phyloP scores from a whole-genome alignment of 2,329 filamentous ascomycete species.

The Fusarium pilosicola region DNA sequence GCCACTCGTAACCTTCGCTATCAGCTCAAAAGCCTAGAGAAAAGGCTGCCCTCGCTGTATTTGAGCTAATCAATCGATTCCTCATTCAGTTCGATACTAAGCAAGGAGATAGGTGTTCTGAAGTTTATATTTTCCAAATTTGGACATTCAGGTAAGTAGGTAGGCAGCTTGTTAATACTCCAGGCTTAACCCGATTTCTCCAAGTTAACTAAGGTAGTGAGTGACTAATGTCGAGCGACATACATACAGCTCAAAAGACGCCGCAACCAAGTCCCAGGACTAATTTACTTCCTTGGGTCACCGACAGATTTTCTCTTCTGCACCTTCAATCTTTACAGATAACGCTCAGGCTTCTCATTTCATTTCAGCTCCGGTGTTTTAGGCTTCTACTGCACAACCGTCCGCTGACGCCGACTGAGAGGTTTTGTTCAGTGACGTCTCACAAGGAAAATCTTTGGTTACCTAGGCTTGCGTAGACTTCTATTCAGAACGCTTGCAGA shows the following conservation, averaged over 20 bases:
- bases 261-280: not conserved
- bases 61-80: not conserved
- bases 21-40: constrained; percentile 11
- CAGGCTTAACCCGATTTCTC: constrained; percentile 6
- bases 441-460: not conserved
- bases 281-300: not conserved
- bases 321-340: not conserved
- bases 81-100: not conserved
- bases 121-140: not conserved
- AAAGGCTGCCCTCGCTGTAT: not conserved
- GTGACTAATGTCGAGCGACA: constrained; percentile 26
- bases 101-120: not conserved
- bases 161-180: not conserved
- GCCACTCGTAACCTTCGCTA: constrained; percentile 11
- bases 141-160: not conserved
- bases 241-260: constrained; percentile 14
- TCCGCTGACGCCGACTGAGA: constrained; percentile 17
- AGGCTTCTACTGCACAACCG: not conserved
- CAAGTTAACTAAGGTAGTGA: constrained; percentile 3
- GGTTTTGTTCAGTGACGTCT: constrained; percentile 25
- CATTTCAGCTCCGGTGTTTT: not conserved
- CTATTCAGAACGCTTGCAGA: not conserved
- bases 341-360: not conserved
- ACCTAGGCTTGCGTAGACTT: not conserved
- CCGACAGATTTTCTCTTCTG: not conserved